A percentile compares a stretch with the other conserved stretches of the same genome.
Conservation (phyloP, 2,329 filamentous ascomycete species). For the Aspergillus fumigatiaffinis region DNA sequence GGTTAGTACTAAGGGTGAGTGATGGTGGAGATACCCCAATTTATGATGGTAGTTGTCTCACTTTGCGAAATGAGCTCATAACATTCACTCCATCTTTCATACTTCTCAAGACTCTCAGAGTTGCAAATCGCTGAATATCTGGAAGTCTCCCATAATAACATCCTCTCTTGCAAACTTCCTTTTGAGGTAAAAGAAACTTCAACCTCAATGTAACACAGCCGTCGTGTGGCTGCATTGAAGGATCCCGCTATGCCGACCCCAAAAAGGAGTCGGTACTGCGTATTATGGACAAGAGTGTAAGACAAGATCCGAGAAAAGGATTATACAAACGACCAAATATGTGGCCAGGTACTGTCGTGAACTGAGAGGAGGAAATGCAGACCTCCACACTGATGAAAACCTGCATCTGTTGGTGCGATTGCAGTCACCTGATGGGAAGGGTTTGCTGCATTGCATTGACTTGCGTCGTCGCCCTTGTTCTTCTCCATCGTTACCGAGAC, state of each 20-base stretch:
- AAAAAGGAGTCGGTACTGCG: neutral
- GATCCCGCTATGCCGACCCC: neutral
- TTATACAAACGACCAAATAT: neutral
- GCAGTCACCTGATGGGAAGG: conserved; percentile 8
- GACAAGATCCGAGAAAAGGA: conserved; percentile 2
- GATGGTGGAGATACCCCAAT: no score
- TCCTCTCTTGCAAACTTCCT: neutral
- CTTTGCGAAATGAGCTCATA: neutral
- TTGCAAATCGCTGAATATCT: neutral
- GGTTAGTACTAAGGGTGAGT: neutral
- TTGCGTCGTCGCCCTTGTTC: neutral
- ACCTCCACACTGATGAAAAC: neutral
- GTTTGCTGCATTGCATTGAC: conserved; percentile 4
- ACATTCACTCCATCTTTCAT: neutral
- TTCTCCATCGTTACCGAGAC: neutral
- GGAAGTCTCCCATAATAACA: neutral
- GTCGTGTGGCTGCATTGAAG: neutral
- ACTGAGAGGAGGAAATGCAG: conserved; percentile 5
- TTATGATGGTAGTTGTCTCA: neutral
- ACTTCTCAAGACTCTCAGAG: neutral
- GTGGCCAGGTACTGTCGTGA: neutral
- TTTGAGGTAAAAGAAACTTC: neutral
- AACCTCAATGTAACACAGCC: neutral
- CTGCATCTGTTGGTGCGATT: conserved; percentile 1
- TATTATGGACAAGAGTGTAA: neutral